These are phyloP conservation scores for Suillus clintonianus DNA, from an alignment of 768 basidiomycete species.

Conservation along the genomic window DNA sequence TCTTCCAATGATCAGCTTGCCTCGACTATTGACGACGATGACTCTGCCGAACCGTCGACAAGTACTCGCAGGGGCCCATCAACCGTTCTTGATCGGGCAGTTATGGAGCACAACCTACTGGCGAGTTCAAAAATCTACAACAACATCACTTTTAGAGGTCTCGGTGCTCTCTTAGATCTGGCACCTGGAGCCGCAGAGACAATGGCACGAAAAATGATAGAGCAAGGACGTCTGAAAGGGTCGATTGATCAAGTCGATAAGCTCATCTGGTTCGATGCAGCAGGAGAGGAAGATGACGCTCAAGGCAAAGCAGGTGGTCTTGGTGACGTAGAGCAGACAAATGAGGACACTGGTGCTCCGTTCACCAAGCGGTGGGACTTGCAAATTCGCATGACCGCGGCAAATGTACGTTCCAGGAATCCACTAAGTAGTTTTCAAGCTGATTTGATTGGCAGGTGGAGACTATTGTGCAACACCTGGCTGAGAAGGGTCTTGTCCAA, in stretches of 20 bases:
- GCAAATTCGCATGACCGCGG: slow-evolving; percentile 86
- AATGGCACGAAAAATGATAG: slow-evolving; percentile 98
- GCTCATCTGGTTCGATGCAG: slow-evolving; percentile 90
- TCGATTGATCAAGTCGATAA: slow-evolving; percentile 95
- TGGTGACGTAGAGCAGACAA: slow-evolving; percentile 83
- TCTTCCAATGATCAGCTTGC: slow-evolving; percentile 82
- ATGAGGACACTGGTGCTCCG: slow-evolving; percentile 84
- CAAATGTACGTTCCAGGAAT: slow-evolving; percentile 59
- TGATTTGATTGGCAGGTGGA: slow-evolving; percentile 58
- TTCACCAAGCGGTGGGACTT: slow-evolving; percentile 97
- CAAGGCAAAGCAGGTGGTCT: slow-evolving; percentile 94
- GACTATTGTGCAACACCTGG: slow-evolving; percentile 81
- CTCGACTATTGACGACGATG: slow-evolving; percentile 61
- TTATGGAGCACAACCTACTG: slow-evolving; percentile 98
- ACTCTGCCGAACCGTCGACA: slow-evolving; percentile 50
- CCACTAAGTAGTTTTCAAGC: neutral
- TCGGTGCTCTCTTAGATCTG: slow-evolving; percentile 87
- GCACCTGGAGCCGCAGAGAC: slow-evolving; percentile 93
- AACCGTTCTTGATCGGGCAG: slow-evolving; percentile 94
- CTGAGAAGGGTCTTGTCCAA: slow-evolving; percentile 67
- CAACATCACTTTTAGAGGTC: slow-evolving; percentile 94
- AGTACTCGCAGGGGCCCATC: slow-evolving; percentile 89
- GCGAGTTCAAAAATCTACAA: slow-evolving; percentile 97
- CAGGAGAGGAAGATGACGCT: slow-evolving; percentile 85
- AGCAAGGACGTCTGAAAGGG: slow-evolving; percentile 91